Conservation (phyloP, 2,329 filamentous ascomycete species). For the Hirsutella minnesotensis region DNA sequence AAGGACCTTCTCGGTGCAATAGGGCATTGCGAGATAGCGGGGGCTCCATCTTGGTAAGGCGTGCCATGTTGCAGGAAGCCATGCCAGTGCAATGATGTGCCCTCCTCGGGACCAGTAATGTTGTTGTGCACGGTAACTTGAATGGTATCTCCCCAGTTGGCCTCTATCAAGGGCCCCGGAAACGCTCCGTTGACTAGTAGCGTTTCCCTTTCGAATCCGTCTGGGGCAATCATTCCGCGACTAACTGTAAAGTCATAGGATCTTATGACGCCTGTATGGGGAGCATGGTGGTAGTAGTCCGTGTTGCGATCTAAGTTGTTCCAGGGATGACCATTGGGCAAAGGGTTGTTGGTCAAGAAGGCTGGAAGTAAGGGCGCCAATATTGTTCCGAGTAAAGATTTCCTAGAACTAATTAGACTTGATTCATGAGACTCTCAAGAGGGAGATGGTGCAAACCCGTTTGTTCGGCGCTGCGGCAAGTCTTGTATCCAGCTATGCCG, state of each 20-base stretch:
- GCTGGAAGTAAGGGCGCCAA: background rate
- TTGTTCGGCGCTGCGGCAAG: no score
- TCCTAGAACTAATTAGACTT: no score
- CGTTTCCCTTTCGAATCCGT: conserved; percentile 40
- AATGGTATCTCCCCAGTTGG: conserved; percentile 51
- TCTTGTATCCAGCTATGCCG: no score
- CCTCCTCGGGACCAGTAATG: conserved; percentile 37
- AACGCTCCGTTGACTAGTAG: conserved; percentile 55
- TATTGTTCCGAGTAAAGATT: no score
- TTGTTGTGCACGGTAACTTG: conserved; percentile 61
- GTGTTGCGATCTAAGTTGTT: conserved; percentile 14
- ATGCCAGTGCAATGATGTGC: conserved; percentile 40
- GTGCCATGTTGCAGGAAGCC: conserved; percentile 36
- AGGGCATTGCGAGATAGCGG: conserved; percentile 49
- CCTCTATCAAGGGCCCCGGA: conserved; percentile 55
- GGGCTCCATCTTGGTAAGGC: conserved; percentile 41
- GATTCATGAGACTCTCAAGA: no score
- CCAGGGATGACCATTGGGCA: no score
- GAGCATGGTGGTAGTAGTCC: conserved; percentile 37
- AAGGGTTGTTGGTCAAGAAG: background rate
- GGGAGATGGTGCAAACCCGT: no score
- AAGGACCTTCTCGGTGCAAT: conserved; percentile 47
- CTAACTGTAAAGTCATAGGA: conserved; percentile 42
- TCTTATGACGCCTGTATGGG: conserved; percentile 42
- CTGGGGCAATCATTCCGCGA: conserved; percentile 37